Evolutionary conservation across 2,329 filamentous ascomycete species (phyloP), one percentile per base, ranked within the genome.

Genomic region (Trichophyton benhamiae): DNA sequence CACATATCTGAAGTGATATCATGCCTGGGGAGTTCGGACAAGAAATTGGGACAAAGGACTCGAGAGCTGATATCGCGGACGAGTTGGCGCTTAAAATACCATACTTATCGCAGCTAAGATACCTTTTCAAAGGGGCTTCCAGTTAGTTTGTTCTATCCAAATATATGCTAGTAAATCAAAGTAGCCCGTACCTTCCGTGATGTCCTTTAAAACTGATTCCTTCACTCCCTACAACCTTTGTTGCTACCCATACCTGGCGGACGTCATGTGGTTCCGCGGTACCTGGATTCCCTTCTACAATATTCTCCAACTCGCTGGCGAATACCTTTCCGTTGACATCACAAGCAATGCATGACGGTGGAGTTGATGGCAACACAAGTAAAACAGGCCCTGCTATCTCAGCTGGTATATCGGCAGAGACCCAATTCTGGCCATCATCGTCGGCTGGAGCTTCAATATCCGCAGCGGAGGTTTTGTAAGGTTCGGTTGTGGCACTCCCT

Each of bases 261-360:
- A 97, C 91, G 72, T 97, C 91, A 74, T 96, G 91, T 58, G 94
- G 94, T 76, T 99, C 94, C 7, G 92, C 90, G 3, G 85, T 96
- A n/a, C 81, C 74, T 2, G 89, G 83, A 71, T 95, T 87, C 27
- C 80, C 85, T 62, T 96, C 91, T 63, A 96, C 82, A 41, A 96
- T 86, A 71, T 97, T 96, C 78, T 95, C 90, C 58, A 99, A 78
- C 13, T 81, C 77, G 67, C 88, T 85, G 3, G 88, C 81, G 74
- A 95, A 99, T 15, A 97, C 87, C 70, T 88, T 89, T 63, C 94
- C 94, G 64, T 84, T 87, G 48, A 88, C 84, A 71, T 99, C 94
- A 76, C 88, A 91, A 11, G 91, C 88, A 58, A 97, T 78, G 64
- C 88, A 89, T 0, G 85, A 85, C 0, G 87, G 83, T 1, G 83